Evolutionary conservation across 495 filamentous ascomycete species (phyloP), one percentile per base, ranked within the genome.

Genomic region (Neurospora tetraspora): DNA sequence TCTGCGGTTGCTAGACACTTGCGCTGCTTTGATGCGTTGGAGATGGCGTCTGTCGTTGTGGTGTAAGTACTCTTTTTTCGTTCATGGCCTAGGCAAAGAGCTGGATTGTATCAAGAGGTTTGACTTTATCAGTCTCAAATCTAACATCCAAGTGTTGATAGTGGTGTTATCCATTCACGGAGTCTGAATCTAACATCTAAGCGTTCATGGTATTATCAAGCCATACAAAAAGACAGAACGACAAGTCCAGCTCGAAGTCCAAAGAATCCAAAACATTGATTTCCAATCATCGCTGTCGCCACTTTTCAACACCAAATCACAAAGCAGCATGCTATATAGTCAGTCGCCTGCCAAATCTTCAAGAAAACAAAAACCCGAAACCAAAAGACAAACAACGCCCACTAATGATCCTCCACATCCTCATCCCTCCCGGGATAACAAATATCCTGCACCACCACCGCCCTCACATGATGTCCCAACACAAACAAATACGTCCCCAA

Each of bases 391-490:
- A 23, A n/a, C 43, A n/a, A 3, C 23, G 7, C 23, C 20, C 1
- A 14, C 2, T 47, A 81, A 39, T 80, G 78, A 68, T 81, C 79
- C 68, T 80, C 78, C 12, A 81, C 76, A 79, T 91, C 89, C 76
- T 91, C 89, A 71, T 91, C 89, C 75, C 86, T 85, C 18, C 89
- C 89, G 16, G 89, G 88, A 73, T 84, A 89, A 79, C 89, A 82
- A 42, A 91, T 90, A 69, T 89, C 86, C 76, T 82, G 80, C 36
- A 78, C 78, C 69, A 83, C 72, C 20, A 91, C 81, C 10, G 90
- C 90, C 27, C 84, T 79, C 0, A 88, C 74, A 76, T 89, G 85
- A 68, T 81, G 81, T 14, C 81, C 77, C 40, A 88, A 76, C 9
- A 92, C 88, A 75, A 91, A 88, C 5, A 86, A 27, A 81, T 87